Conservation (phyloP, 1,284 basidiomycete genomes). For the Trichosporon coremiiforme region DNA sequence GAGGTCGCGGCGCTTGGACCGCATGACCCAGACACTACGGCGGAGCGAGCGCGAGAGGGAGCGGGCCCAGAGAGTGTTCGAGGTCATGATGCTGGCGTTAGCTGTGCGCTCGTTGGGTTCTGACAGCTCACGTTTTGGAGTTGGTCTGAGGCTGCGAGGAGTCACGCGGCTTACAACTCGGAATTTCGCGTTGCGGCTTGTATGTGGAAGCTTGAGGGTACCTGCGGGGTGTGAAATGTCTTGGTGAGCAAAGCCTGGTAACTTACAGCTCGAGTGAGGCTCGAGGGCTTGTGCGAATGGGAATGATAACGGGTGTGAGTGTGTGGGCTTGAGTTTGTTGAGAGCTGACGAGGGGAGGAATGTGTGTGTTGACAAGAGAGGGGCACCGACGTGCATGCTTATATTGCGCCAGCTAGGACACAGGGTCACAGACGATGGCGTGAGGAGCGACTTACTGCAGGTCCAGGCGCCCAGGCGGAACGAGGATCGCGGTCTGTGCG, state of each 20-base stretch:
- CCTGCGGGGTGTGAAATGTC: slow-evolving; percentile 9
- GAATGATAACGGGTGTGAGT: background rate
- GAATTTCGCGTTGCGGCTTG: background rate
- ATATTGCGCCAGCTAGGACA: background rate
- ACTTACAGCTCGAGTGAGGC: background rate
- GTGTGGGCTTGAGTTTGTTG: background rate
- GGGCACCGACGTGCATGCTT: background rate
- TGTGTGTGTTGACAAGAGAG: background rate
- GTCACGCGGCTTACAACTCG: background rate
- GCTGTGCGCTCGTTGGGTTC: background rate
- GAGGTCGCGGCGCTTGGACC: slow-evolving; percentile 16
- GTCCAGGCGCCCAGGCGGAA: background rate
- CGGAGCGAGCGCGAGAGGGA: slow-evolving; percentile 5
- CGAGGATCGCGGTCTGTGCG: slow-evolving; percentile 11
- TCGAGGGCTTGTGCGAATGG: background rate
- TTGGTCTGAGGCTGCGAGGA: no score
- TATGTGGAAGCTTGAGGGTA: background rate
- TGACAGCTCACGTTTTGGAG: background rate
- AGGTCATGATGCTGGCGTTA: background rate
- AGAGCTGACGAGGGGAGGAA: background rate
- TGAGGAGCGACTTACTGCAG: background rate
- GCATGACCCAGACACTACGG: slow-evolving; percentile 15
- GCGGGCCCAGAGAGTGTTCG: slow-evolving; percentile 12
- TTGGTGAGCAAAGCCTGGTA: background rate
- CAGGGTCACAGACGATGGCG: slow-evolving; percentile 2